Evolutionary conservation across 208 protist species (phyloP).

Genomic region (Leishmania turanica): DNA sequence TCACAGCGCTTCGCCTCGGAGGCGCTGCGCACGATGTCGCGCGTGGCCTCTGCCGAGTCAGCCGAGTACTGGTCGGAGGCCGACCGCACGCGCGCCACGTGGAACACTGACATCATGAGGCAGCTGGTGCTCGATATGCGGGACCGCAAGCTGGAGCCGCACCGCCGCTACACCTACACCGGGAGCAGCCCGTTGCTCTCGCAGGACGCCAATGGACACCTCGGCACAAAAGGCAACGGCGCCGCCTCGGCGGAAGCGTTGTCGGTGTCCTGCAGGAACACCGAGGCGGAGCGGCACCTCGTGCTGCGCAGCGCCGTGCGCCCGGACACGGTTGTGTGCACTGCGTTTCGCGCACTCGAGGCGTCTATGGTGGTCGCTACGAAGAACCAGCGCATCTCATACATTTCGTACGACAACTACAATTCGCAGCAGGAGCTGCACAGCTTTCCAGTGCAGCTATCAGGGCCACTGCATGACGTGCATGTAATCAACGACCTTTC

Average conservation of each 20-base stretch:
- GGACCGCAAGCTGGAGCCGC: conserved; percentile 60
- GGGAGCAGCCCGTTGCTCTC: conserved; percentile 2
- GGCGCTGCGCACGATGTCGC: conserved; percentile 81
- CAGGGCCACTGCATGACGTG: conserved; percentile 68
- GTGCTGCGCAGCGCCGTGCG: conserved; percentile 58
- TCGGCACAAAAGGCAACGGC: not conserved
- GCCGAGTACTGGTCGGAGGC: conserved; percentile 70
- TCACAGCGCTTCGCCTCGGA: conserved; percentile 78
- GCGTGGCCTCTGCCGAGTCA: conserved; percentile 64
- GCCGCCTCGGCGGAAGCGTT: not conserved
- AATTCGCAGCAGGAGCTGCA: conserved; percentile 58
- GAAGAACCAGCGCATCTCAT: conserved; percentile 64
- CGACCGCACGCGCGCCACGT: conserved; percentile 70
- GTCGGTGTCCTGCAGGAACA: not conserved
- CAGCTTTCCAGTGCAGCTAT: conserved; percentile 61
- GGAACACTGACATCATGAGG: conserved; percentile 81
- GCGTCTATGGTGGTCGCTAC: conserved; percentile 77
- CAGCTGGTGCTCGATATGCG: conserved; percentile 83
- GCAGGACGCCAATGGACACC: not conserved
- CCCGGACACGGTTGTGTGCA: conserved; percentile 66
- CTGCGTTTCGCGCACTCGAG: conserved; percentile 73
- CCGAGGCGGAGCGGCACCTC: conserved; percentile 47
- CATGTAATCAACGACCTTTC: conserved; percentile 87
- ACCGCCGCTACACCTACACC: conserved; percentile 15
- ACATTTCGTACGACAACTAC: conserved; percentile 84